Evolutionary conservation across 768 basidiomycete species (phyloP).

Genomic region (Serendipita sp.): DNA sequence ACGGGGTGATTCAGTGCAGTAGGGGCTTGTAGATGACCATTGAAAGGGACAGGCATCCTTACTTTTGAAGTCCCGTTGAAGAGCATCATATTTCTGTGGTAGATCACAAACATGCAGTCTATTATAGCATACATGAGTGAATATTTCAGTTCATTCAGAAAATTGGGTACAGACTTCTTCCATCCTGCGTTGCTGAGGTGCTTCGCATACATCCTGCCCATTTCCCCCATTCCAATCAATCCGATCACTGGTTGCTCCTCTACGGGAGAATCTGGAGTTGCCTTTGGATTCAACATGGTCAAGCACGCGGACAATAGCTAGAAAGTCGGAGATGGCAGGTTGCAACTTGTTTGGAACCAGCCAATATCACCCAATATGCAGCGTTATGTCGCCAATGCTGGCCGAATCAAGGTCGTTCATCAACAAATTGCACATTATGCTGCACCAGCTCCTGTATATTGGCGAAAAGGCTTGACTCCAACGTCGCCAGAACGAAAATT

Average conservation of each 20-base stretch:
- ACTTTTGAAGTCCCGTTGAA: constrained; percentile 52
- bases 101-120: constrained; percentile 87
- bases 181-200: constrained; percentile 67
- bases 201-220: constrained; percentile 89
- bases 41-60: constrained; percentile 7
- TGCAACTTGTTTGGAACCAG: neutral
- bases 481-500: neutral
- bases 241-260: constrained; percentile 65
- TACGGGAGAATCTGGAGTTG: constrained; percentile 22
- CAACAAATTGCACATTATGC: constrained; percentile 1
- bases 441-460: neutral
- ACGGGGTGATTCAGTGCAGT: neutral
- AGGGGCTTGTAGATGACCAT: neutral
- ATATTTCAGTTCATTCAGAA: neutral
- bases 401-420: neutral
- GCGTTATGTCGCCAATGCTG: neutral
- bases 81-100: constrained; percentile 50
- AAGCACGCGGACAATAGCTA: neutral
- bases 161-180: constrained; percentile 43
- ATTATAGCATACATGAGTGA: constrained; percentile 8
- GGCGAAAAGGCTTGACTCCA: constrained; percentile 3
- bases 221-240: constrained; percentile 92
- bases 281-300: neutral
- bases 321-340: neutral
- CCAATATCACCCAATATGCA: neutral